Base-by-base conservation (phyloP, 495 filamentous ascomycete genomes). In the Cetradonia linearis region DNA sequence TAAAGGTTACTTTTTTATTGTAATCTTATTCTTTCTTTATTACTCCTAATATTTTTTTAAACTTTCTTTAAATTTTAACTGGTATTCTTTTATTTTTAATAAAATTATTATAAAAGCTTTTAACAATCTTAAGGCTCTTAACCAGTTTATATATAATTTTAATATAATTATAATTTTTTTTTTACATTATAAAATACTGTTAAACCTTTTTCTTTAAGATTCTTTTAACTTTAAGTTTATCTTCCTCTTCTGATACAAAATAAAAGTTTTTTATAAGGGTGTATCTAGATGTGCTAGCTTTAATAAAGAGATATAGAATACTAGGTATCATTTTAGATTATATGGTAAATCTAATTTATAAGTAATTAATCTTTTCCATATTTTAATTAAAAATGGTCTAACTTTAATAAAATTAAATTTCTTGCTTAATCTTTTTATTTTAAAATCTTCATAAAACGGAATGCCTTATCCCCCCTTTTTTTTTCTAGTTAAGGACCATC, bases 311-410 rank as follows among this genome's bases (percentile, higher is more conserved):
- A 61, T 27, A 40, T 61, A 61, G 42, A 55, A 61, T 38, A 61
- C 49, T 55, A 55, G 37, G 31, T 55, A 40, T 61, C 38, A 36
- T 44, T 61, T 61, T 28, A 53, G 3, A 14, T 44, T 27, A 18
- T 33, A 16, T 27, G 40, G 31, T 55, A 61, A 40, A 42, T 55
- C n/a, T 5, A 61, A 28, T 55, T 61, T 55, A 55, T 61, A 61
- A 33, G 55, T 61, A 55, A 61, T 53, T 37, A 54, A 20, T 61
- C 37, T 40, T 53, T 61, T 61, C 2, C n/a, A 3, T 42, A 14
- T 40, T 23, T 55, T 38, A 61, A 55, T 61, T 55, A 27, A 36
- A 53, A 61, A 61, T 61, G 42, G 37, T 54, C 38, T 44, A 55
- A 55, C 25, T 54, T 55, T 23, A 38, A 61, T 38, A 55, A 55